A percentile compares a stretch with the other conserved stretches of the same genome.
Conservation (phyloP, 1,284 basidiomycete species). For the Apiotrichum siamense region DNA sequence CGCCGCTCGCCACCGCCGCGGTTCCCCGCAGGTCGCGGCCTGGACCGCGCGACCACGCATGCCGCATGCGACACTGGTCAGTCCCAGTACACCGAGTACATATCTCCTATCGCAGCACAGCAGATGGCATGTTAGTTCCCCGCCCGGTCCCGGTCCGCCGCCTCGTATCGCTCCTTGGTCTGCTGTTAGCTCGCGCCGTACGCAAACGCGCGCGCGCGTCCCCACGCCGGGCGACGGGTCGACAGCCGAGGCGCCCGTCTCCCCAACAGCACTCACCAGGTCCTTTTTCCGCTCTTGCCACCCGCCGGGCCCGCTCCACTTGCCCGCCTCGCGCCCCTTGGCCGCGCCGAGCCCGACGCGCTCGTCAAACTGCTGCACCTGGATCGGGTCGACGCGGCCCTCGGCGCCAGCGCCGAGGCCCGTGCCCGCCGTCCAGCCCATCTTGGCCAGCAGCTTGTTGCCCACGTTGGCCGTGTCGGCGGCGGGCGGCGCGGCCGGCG, state of each 20-base stretch:
- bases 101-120: background rate
- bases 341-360: constrained; percentile 80
- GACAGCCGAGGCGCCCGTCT: background rate
- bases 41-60: too few relatives aligned
- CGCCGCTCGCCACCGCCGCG: too few relatives aligned
- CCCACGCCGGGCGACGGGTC: too few relatives aligned
- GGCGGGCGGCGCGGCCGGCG: constrained; percentile 55
- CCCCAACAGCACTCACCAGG: constrained; percentile 32
- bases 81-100: background rate
- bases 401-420: constrained; percentile 73
- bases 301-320: constrained; percentile 54
- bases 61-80: too few relatives aligned
- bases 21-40: too few relatives aligned
- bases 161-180: constrained; percentile 16
- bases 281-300: constrained; percentile 36
- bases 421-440: constrained; percentile 90
- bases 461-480: constrained; percentile 76
- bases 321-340: constrained; percentile 75
- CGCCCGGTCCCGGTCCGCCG: background rate
- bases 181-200: constrained; percentile 1
- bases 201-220: too few relatives aligned
- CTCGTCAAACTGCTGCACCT: constrained; percentile 72
- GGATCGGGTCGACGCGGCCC: constrained; percentile 80
- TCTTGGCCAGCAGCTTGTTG: constrained; percentile 85
- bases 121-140: background rate